phyloP scores from a whole-genome alignment of 768 basidiomycete species.

The Tulasnella sp. region DNA sequence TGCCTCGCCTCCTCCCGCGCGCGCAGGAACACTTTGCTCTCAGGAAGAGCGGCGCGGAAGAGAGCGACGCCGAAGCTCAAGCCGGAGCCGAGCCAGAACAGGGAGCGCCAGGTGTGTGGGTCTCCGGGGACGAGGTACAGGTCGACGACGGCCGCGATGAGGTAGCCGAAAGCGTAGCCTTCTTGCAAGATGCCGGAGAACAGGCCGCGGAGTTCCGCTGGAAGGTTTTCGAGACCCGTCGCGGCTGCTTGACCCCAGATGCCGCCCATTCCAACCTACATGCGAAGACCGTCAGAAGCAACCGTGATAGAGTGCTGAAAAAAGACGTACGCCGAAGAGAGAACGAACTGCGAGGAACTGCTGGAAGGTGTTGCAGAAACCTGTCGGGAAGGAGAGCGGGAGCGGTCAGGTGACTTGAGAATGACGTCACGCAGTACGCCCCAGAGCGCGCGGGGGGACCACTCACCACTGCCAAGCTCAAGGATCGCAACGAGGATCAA shows the following conservation, averaged over 20 bases:
- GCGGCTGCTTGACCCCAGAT: constrained; percentile 83
- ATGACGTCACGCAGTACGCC: neutral
- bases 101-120: constrained; percentile 39
- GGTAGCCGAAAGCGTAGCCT: constrained; percentile 83
- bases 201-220: constrained; percentile 79
- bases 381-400: constrained; percentile 33
- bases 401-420: neutral
- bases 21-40: constrained; percentile 41
- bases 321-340: constrained; percentile 55
- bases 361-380: constrained; percentile 71
- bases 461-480: constrained; percentile 57
- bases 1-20: constrained; percentile 36
- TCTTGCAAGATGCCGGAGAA: constrained; percentile 82
- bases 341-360: constrained; percentile 80
- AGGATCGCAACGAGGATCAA: constrained; percentile 66
- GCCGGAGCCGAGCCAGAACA: constrained; percentile 44
- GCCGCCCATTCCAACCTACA: constrained; percentile 44
- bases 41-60: constrained; percentile 43
- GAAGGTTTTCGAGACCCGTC: constrained; percentile 84
- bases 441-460: too few relatives aligned
- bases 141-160: constrained; percentile 80
- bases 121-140: constrained; percentile 42
- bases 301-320: constrained; percentile 49
- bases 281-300: neutral
- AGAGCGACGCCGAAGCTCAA: constrained; percentile 41